Conservation (phyloP, 2,329 filamentous ascomycete species). For the Podosphaera aphanis region DNA sequence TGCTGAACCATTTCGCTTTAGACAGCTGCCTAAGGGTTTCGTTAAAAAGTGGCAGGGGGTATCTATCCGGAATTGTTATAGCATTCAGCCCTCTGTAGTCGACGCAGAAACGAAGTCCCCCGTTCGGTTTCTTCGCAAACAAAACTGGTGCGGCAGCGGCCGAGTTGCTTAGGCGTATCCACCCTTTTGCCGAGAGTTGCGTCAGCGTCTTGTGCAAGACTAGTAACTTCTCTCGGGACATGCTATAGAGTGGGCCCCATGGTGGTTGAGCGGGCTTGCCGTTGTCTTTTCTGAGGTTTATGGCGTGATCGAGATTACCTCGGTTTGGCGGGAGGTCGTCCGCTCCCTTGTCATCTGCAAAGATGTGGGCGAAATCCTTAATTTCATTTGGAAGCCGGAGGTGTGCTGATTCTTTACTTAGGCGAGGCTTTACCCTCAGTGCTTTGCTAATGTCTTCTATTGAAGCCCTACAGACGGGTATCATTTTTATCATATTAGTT, state of each 20-base stretch:
- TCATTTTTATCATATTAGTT: neutral
- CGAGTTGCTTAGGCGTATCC: no score
- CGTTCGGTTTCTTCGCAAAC: no score
- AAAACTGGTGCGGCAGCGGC: no score
- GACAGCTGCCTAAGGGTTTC: neutral
- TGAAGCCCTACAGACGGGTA: neutral
- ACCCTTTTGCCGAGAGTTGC: no score
- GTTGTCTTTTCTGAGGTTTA: neutral
- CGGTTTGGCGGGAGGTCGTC: neutral
- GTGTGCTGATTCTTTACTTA: no score
- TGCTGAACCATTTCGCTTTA: neutral
- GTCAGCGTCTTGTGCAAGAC: no score
- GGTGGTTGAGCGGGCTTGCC: neutral
- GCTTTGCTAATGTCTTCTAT: neutral
- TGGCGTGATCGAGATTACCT: neutral
- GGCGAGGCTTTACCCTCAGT: neutral
- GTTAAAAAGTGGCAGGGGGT: neutral
- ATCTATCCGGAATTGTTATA: neutral
- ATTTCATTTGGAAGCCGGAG: no score
- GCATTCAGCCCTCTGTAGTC: neutral
- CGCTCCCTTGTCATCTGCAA: neutral
- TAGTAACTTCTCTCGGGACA: neutral
- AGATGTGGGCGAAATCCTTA: neutral
- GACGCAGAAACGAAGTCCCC: neutral
- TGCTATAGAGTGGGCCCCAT: neutral